Evolutionary conservation across 306 rosid genomes (phyloP).

Genomic region (Sindora glabra): DNA sequence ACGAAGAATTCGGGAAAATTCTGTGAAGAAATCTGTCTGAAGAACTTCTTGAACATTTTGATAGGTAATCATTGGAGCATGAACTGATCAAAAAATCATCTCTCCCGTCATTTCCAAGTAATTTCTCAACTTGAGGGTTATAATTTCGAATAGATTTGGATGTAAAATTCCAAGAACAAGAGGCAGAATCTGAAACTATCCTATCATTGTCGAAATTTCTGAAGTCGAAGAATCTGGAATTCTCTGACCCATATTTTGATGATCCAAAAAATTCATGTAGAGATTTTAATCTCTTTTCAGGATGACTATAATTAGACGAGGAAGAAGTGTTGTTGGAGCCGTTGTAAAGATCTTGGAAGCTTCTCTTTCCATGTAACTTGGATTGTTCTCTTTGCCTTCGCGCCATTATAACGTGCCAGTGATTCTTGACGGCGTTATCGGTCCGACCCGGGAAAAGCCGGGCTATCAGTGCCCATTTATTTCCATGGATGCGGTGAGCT

Average conservation of each 20-base stretch:
- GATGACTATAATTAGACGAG: too few relatives aligned
- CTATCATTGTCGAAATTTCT: conserved; percentile 20
- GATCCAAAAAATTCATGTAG: conserved; percentile 17
- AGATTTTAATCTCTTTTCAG: conserved; percentile 11
- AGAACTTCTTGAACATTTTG: conserved; percentile 26
- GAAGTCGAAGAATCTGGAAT: conserved; percentile 36
- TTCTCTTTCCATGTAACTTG: conserved; percentile 56
- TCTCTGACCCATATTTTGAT: conserved; percentile 20
- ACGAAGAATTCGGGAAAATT: too few relatives aligned
- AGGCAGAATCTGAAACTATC: conserved; percentile 12
- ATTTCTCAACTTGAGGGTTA: neutral
- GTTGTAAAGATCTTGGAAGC: conserved; percentile 34
- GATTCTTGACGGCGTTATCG: conserved; percentile 93
- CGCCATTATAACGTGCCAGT: conserved; percentile 97
- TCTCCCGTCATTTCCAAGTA: too few relatives aligned
- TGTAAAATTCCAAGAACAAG: conserved; percentile 55
- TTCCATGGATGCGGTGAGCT: conserved; percentile 83
- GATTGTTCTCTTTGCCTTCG: conserved; percentile 87
- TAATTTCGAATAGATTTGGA: conserved; percentile 12
- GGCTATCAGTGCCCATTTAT: conserved; percentile 95
- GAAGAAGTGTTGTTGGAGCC: conserved; percentile 9
- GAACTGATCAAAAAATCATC: conserved; percentile 22
- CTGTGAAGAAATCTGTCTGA: conserved; percentile 24
- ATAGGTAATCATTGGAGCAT: conserved; percentile 13
- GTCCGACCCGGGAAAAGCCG: conserved; percentile 87